Percentiles rank a stretch among this genome's conserved stretches.
Evolutionary conservation across 371 early-diverging fungal species (phyloP).

Genomic region (Lichtheimia ramosa): DNA sequence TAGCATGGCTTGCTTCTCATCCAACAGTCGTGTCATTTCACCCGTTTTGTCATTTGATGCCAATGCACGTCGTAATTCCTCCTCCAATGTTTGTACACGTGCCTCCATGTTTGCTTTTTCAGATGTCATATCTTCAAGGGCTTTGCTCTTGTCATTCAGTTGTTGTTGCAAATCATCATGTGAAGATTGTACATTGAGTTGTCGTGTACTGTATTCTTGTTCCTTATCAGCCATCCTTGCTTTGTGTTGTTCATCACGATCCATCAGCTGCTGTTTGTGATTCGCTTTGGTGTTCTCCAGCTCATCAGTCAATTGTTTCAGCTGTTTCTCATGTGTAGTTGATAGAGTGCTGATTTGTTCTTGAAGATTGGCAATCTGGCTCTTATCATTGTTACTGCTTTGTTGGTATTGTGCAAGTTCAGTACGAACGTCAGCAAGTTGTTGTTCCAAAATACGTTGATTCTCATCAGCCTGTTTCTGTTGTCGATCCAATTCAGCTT

Average conservation of each 20-base stretch:
- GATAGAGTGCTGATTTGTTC: not conserved
- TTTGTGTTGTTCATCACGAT: not conserved
- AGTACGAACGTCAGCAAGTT: no score
- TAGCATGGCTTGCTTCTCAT: not conserved
- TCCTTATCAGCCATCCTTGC: no score
- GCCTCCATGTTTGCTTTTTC: not conserved
- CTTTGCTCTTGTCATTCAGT: not conserved
- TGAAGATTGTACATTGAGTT: no score
- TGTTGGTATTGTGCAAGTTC: not conserved
- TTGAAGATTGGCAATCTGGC: not conserved
- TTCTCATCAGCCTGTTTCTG: no score
- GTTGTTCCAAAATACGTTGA: no score
- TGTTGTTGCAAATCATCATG: not conserved
- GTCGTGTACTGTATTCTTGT: no score
- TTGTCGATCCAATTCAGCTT: no score
- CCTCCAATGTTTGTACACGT: not conserved
- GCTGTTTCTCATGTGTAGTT: not conserved
- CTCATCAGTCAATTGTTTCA: not conserved
- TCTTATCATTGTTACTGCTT: not conserved
- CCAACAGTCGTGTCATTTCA: no score
- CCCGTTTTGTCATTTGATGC: not conserved
- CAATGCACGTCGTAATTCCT: not conserved
- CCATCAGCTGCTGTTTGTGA: not conserved
- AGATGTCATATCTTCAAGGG: not conserved
- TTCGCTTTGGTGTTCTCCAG: not conserved